Conservation (phyloP, 768 basidiomycete species). For the Asterophora lycoperdoides region DNA sequence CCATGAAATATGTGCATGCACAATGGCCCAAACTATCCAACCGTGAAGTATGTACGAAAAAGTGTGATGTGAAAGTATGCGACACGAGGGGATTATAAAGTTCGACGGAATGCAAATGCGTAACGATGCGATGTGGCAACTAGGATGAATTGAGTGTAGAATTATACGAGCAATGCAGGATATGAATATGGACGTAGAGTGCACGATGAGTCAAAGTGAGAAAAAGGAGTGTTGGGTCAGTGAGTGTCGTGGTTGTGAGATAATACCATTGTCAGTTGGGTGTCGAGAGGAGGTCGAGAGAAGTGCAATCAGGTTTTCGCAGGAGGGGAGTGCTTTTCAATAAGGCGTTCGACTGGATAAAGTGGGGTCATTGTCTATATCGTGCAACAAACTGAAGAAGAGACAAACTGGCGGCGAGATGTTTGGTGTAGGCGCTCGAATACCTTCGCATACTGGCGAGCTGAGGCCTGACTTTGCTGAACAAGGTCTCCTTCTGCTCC, state of each 20-base stretch:
- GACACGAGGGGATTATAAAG: slow-evolving; percentile 29
- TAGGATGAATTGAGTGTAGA: slow-evolving; percentile 16
- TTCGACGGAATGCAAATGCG: slow-evolving; percentile 20
- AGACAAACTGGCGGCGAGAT: slow-evolving; percentile 71
- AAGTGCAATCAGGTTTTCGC: slow-evolving; percentile 14
- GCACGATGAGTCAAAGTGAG: slow-evolving; percentile 6
- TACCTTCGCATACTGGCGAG: slow-evolving; percentile 67
- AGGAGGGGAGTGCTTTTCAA: slow-evolving; percentile 45
- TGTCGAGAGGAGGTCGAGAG: not conserved
- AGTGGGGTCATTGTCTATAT: slow-evolving; percentile 9
- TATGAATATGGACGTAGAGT: slow-evolving; percentile 17
- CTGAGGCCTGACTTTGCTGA: slow-evolving; percentile 60
- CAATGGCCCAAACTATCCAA: slow-evolving; percentile 18
- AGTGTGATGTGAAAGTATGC: slow-evolving; percentile 14
- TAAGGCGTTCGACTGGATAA: slow-evolving; percentile 60
- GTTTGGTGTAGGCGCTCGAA: slow-evolving; percentile 73
- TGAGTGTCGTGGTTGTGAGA: slow-evolving; percentile 17
- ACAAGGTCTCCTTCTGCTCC: slow-evolving; percentile 66
- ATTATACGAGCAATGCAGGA: slow-evolving; percentile 20
- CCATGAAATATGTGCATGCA: slow-evolving; percentile 11
- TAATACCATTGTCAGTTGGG: slow-evolving; percentile 8
- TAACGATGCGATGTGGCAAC: slow-evolving; percentile 25
- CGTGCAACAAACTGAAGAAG: not conserved
- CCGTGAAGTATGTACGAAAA: slow-evolving; percentile 14
- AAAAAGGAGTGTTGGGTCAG: slow-evolving; percentile 19